Conservation (phyloP, 768 basidiomycete species). For the Hypholoma fasciculare region DNA sequence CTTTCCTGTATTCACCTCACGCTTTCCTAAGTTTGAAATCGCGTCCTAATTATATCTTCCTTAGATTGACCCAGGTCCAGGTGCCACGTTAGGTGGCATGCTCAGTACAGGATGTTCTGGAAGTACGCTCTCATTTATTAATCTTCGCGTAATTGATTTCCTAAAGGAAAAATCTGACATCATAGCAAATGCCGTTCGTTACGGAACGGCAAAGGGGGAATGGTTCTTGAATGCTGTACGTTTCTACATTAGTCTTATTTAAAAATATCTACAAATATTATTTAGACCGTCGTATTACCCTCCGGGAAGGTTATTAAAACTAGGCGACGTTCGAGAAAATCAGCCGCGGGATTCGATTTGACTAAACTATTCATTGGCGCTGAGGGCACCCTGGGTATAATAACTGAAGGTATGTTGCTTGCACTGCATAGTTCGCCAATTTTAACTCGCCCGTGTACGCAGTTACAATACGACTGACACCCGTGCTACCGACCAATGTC, state of each 20-base stretch:
- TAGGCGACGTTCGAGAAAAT: constrained; percentile 72
- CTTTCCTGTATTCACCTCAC: constrained; percentile 61
- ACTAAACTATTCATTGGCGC: constrained; percentile 88
- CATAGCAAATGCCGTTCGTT: constrained; percentile 76
- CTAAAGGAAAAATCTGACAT: neutral
- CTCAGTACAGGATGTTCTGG: constrained; percentile 85
- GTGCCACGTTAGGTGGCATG: constrained; percentile 86
- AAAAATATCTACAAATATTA: neutral
- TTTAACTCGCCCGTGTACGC: neutral
- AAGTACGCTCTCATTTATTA: constrained; percentile 40
- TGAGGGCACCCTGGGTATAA: constrained; percentile 75
- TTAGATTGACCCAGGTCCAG: constrained; percentile 76
- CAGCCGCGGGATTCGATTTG: constrained; percentile 81
- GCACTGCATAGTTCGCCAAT: neutral
- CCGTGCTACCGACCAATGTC: constrained; percentile 76
- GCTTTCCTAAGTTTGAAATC: neutral
- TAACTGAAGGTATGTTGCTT: constrained; percentile 66
- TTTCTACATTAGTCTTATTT: neutral
- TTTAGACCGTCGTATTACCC: constrained; percentile 83
- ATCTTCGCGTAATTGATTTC: neutral
- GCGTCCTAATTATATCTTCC: neutral
- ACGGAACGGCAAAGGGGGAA: constrained; percentile 80
- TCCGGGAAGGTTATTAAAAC: constrained; percentile 93
- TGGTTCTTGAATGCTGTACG: constrained; percentile 86
- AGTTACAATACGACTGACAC: constrained; percentile 82